Percentiles rank a stretch among this genome's conserved stretches.
These are phyloP conservation scores for Xylariaceae sp. DNA, from an alignment of 2,329 filamentous ascomycete species.

Conservation along the genomic window DNA sequence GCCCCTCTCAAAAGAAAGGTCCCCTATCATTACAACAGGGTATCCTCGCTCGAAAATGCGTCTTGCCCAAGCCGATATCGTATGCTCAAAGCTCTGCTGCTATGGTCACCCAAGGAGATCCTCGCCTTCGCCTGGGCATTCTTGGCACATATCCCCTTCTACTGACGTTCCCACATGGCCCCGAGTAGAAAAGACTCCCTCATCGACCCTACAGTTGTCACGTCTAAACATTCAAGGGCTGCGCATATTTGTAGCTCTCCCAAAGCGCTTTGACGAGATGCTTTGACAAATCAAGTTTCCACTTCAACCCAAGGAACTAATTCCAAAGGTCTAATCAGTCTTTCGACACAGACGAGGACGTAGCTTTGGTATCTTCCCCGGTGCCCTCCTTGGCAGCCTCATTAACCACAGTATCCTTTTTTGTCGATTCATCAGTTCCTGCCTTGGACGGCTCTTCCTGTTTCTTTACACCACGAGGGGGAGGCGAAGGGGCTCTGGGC, in stretches of 20 bases:
- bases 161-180: conserved; percentile 30
- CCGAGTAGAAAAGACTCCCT: conserved; percentile 36
- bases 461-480: conserved; percentile 40
- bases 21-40: conserved; percentile 21
- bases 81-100: conserved; percentile 18
- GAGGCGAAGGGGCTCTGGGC: conserved; percentile 44
- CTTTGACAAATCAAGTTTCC: conserved; percentile 22
- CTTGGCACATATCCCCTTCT: conserved; percentile 23
- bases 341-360: conserved; percentile 34
- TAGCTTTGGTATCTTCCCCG: conserved; percentile 35
- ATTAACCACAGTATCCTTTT: conserved; percentile 34
- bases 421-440: conserved; percentile 35
- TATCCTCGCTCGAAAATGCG: conserved; percentile 15
- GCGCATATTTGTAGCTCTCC: conserved; percentile 26
- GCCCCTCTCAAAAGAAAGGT: conserved; percentile 14
- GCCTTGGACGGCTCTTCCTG: conserved; percentile 34
- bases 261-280: conserved; percentile 28
- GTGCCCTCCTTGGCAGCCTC: conserved; percentile 37
- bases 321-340: conserved; percentile 30
- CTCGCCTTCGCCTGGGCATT: conserved; percentile 15
- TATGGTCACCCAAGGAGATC: conserved; percentile 12
- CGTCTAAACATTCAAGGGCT: conserved; percentile 33
- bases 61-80: conserved; percentile 17
- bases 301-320: conserved; percentile 2
- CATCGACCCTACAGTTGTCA: conserved; percentile 33